These are phyloP conservation scores for Candida loeiensis DNA, from an alignment of 805 yeast species.

Conservation along the genomic window DNA sequence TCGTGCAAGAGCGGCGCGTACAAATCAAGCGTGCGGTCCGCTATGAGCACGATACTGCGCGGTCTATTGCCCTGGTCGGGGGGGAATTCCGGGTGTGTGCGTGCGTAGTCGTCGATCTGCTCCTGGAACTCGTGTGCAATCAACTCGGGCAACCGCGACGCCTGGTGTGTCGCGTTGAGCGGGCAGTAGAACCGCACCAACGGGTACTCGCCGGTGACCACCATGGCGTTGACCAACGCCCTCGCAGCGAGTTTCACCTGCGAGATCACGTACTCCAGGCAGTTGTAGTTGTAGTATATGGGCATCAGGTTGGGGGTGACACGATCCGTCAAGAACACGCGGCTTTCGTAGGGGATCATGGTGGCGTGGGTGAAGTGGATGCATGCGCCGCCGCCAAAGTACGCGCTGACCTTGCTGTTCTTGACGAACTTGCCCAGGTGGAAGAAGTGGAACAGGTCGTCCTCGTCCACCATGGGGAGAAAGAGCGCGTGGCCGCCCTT, in stretches of 20 bases:
- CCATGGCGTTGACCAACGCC: constrained; percentile 67
- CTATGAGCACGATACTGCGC: constrained; percentile 67
- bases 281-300: constrained; percentile 62
- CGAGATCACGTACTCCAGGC: constrained; percentile 55
- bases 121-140: constrained; percentile 71
- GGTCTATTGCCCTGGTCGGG: constrained; percentile 50
- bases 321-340: constrained; percentile 65
- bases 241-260: constrained; percentile 60
- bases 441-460: constrained; percentile 17
- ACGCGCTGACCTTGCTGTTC: constrained; percentile 28
- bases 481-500: constrained; percentile 70
- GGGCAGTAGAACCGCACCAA: constrained; percentile 68
- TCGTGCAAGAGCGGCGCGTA: constrained; percentile 85
- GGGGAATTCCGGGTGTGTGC: constrained; percentile 60
- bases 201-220: constrained; percentile 84
- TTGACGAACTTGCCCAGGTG: constrained; percentile 23
- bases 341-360: constrained; percentile 64
- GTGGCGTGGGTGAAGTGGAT: constrained; percentile 30
- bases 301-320: constrained; percentile 58
- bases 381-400: constrained; percentile 29
- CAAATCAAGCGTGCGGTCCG: constrained; percentile 82
- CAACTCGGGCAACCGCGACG: constrained; percentile 59
- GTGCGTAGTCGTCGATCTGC: constrained; percentile 70
- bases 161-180: constrained; percentile 47
- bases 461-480: constrained; percentile 43